A percentile compares a stretch with the other conserved stretches of the same genome.
phyloP scores from a whole-genome alignment of 257 asterid genomes.

The Solanum stenotomum region DNA sequence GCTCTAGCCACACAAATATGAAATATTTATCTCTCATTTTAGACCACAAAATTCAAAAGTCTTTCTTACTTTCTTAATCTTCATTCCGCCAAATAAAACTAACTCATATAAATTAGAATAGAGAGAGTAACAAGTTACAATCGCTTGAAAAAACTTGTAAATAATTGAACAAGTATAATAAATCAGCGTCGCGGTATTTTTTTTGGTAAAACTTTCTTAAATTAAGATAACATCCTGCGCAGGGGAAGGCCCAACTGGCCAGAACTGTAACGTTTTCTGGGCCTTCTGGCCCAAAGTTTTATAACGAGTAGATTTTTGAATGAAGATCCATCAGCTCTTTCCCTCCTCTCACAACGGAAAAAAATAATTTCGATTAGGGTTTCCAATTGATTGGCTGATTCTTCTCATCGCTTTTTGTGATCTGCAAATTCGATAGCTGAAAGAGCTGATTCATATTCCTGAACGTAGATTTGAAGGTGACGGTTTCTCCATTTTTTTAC shows the following conservation, averaged over 20 bases:
- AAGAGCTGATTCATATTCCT: not conserved
- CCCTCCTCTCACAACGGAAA: conserved; percentile 1
- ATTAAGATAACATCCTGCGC: not conserved
- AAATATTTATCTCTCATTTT: too few species aligned
- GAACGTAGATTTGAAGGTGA: not conserved
- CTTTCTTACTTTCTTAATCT: too few species aligned
- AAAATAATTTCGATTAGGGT: not conserved
- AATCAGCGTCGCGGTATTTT: not conserved
- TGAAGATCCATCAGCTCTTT: not conserved
- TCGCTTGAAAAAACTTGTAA: not conserved
- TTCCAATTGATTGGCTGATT: not conserved
- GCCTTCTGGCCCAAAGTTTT: not conserved
- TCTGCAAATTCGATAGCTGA: not conserved
- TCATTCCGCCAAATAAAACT: not conserved
- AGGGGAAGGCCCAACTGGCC: not conserved
- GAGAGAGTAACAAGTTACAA: not conserved
- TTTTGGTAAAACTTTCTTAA: not conserved
- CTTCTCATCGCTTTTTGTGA: not conserved
- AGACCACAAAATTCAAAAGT: accelerated
- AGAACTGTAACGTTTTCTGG: not conserved
- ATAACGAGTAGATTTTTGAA: not conserved
- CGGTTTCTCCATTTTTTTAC: not conserved
- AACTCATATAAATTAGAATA: not conserved
- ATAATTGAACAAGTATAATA: not conserved
- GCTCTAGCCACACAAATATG: not conserved